A percentile compares a stretch with the other conserved stretches of the same genome.
These are phyloP conservation scores for Poronia punctata DNA, from an alignment of 495 filamentous ascomycete species.

Conservation along the genomic window DNA sequence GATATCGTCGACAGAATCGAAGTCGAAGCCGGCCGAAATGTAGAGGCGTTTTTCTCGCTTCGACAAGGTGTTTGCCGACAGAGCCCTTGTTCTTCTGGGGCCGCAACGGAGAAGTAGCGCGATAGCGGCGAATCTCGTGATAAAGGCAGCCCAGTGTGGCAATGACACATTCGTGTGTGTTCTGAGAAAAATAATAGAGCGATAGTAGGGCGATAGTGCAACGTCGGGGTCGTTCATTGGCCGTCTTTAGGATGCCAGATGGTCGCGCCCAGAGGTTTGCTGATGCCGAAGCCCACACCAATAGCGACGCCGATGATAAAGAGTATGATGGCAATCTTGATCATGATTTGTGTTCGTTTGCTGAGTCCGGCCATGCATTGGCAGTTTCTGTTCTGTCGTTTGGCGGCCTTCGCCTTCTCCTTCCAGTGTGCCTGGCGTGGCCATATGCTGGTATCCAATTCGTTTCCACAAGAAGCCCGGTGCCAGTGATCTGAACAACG, in stretches of 20 bases:
- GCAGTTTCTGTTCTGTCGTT: constrained; percentile 37
- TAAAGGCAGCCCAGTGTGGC: no score
- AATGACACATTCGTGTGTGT: no score
- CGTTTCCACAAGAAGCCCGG: constrained; percentile 1
- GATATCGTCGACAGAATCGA: no score
- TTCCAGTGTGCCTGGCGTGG: constrained; percentile 45
- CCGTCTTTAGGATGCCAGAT: constrained; percentile 32
- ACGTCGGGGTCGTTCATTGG: constrained; percentile 4
- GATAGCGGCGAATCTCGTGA: no score
- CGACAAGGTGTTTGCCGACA: no score
- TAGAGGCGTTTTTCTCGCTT: no score
- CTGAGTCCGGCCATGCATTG: constrained; percentile 36
- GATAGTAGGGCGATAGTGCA: no score
- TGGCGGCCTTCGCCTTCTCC: constrained; percentile 40
- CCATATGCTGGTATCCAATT: constrained; percentile 41
- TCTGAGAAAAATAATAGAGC: no score
- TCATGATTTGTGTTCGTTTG: constrained; percentile 41
- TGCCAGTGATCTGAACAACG: constrained; percentile 13
- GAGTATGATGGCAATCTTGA: constrained; percentile 34
- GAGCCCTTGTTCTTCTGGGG: no score
- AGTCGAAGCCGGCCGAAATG: no score
- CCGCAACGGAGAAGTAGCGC: no score
- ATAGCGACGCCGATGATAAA: constrained; percentile 41
- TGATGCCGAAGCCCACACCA: constrained; percentile 42
- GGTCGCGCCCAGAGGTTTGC: constrained; percentile 41